These are phyloP conservation scores for Xylariaceae sp. DNA, from an alignment of 2,329 filamentous ascomycete species.

Conservation along the genomic window DNA sequence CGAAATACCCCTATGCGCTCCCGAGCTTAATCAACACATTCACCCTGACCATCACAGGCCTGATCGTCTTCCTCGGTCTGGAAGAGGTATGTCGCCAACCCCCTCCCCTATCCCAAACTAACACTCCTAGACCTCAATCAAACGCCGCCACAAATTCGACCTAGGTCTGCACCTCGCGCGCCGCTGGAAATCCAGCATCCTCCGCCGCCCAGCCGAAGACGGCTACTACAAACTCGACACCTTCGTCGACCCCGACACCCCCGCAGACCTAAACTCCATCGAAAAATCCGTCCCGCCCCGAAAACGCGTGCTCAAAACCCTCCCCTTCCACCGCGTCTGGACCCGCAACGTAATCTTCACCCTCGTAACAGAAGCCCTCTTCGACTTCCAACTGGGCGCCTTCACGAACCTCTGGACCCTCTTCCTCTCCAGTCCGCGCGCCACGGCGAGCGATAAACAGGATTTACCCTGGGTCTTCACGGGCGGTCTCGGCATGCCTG, in stretches of 20 bases:
- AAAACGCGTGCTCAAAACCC: slow-evolving; percentile 26
- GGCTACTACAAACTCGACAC: slow-evolving; percentile 32
- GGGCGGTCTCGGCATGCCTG: slow-evolving; percentile 62
- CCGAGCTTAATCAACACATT: slow-evolving; percentile 62
- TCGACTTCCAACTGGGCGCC: slow-evolving; percentile 64
- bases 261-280: slow-evolving; percentile 1
- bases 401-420: slow-evolving; percentile 66
- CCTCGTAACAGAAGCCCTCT: slow-evolving; percentile 60
- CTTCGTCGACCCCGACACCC: slow-evolving; percentile 13
- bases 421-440: slow-evolving; percentile 63
- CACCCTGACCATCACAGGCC: slow-evolving; percentile 51
- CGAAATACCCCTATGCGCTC: slow-evolving; percentile 61
- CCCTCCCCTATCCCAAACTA: not conserved
- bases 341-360: slow-evolving; percentile 46
- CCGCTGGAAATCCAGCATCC: slow-evolving; percentile 31
- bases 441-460: slow-evolving; percentile 30
- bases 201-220: slow-evolving; percentile 27
- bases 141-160: slow-evolving; percentile 43
- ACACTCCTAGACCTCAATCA: slow-evolving; percentile 39
- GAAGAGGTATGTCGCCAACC: slow-evolving; percentile 49
- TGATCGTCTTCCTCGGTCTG: slow-evolving; percentile 56
- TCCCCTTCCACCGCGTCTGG: slow-evolving; percentile 41
- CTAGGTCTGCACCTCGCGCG: slow-evolving; percentile 37
- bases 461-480: slow-evolving; percentile 51
- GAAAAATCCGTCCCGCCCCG: slow-evolving; percentile 28